A percentile compares a stretch with the other conserved stretches of the same genome.
Conservation (phyloP, 331 rosid species). For the Acacia pycnantha region DNA sequence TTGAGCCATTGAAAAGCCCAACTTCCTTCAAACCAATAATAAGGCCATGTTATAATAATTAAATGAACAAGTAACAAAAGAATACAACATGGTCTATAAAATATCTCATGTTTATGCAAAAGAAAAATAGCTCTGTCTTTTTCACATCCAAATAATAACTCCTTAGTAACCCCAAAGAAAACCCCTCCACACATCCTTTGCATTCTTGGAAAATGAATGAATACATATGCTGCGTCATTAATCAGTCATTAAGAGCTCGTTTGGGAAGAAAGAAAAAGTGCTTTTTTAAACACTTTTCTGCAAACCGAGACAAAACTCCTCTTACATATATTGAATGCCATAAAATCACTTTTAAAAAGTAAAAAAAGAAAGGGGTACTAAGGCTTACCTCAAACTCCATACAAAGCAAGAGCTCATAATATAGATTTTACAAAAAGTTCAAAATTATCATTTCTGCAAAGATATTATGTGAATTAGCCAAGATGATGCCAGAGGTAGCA, state of each 20-base stretch:
- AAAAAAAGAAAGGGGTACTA: too few species aligned
- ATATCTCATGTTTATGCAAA: background rate
- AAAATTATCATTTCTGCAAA: background rate
- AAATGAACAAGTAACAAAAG: conserved; percentile 18
- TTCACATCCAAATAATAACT: background rate
- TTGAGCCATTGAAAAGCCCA: conserved; percentile 53
- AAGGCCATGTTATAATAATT: conserved; percentile 16
- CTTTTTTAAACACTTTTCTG: too few species aligned
- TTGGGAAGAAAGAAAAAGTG: too few species aligned
- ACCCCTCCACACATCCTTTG: background rate
- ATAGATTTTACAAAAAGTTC: background rate
- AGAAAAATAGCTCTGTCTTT: background rate
- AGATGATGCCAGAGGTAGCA: background rate
- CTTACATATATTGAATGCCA: too few species aligned
- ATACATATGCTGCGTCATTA: background rate
- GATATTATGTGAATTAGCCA: background rate
- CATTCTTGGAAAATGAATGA: too few species aligned
- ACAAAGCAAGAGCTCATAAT: background rate
- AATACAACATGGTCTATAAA: background rate
- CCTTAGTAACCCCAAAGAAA: conserved; percentile 2
- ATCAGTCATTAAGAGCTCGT: background rate
- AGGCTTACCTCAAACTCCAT: background rate
- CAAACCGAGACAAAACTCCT: too few species aligned
- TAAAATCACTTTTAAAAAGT: too few species aligned
- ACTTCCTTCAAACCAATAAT: conserved; percentile 32